Evolutionary conservation across 2,329 filamentous ascomycete species (phyloP).

Genomic region (Cladosporium sp.): DNA sequence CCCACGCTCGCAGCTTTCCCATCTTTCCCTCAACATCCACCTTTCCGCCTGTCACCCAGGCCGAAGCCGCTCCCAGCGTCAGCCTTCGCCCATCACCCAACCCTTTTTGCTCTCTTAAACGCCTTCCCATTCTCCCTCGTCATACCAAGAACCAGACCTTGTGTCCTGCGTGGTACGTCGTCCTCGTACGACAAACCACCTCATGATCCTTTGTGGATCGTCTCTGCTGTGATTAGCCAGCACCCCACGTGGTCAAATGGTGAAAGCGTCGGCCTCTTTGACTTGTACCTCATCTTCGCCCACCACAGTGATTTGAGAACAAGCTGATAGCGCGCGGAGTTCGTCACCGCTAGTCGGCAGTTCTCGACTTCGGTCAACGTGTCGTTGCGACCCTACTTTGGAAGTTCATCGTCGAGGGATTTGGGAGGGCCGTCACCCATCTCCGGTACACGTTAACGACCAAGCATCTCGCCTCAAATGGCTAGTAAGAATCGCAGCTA

Average conservation of each 20-base stretch:
- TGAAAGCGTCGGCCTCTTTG: neutral
- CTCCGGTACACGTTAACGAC: no score
- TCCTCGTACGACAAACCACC: neutral
- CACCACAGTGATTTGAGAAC: neutral
- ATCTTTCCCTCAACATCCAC: neutral
- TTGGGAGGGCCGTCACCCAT: no score
- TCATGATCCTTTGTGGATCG: neutral
- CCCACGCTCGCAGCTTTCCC: neutral
- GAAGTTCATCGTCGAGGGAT: no score
- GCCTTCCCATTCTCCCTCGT: neutral
- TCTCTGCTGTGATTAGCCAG: neutral
- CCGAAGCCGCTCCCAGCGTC: neutral
- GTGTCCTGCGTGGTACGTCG: neutral
- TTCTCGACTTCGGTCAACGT: no score
- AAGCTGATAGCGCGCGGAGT: no score
- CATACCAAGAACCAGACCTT: neutral
- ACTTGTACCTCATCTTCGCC: neutral
- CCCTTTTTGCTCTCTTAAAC: no score
- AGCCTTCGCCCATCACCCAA: neutral
- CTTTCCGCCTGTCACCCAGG: neutral
- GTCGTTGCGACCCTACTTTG: no score
- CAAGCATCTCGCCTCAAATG: no score
- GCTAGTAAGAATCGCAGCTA: no score
- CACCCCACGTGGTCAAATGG: neutral
- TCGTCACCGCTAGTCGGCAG: no score